phyloP scores from a whole-genome alignment of 2,329 filamentous ascomycete species.

The Calonectria leucothoes region DNA sequence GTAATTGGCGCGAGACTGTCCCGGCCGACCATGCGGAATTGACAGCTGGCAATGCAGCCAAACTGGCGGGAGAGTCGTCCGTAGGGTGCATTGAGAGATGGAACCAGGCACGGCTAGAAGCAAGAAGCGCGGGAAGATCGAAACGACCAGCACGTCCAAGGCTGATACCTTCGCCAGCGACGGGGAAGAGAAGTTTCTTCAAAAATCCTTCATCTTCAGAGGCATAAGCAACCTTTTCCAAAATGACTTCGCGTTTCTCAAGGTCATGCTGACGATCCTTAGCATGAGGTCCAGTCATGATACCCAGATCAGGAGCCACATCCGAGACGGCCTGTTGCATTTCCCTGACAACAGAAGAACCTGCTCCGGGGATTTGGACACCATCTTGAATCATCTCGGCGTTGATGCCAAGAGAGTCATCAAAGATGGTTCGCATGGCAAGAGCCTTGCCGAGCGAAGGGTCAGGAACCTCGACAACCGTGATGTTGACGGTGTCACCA shows the following conservation, averaged over 20 bases:
- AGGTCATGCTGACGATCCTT: slow-evolving; percentile 81
- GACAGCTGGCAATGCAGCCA: slow-evolving; percentile 77
- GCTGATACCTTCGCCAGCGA: slow-evolving; percentile 81
- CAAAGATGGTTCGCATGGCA: slow-evolving; percentile 91
- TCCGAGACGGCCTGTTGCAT: slow-evolving; percentile 86
- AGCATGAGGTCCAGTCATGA: slow-evolving; percentile 73
- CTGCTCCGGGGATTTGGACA: slow-evolving; percentile 77
- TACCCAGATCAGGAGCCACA: slow-evolving; percentile 82
- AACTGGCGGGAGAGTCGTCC: slow-evolving; percentile 81
- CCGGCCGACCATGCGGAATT: slow-evolving; percentile 94
- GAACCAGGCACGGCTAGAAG: slow-evolving; percentile 93
- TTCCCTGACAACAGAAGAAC: slow-evolving; percentile 87
- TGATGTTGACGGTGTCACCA: slow-evolving; percentile 88
- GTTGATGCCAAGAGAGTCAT: slow-evolving; percentile 93
- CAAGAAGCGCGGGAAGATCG: slow-evolving; percentile 79
- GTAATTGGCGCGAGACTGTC: slow-evolving; percentile 90
- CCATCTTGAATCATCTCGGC: slow-evolving; percentile 97
- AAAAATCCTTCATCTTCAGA: slow-evolving; percentile 86
- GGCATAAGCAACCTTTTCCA: slow-evolving; percentile 89
- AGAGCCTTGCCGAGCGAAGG: slow-evolving; percentile 86
- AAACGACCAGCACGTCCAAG: slow-evolving; percentile 83
- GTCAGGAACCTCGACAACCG: slow-evolving; percentile 86
- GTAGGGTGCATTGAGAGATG: slow-evolving; percentile 93
- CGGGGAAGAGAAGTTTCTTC: slow-evolving; percentile 83
- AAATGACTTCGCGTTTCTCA: slow-evolving; percentile 83